A percentile compares a stretch with the other conserved stretches of the same genome.
Conservation (phyloP, 1,284 basidiomycete species). For the Leccinum glutinopallens region DNA sequence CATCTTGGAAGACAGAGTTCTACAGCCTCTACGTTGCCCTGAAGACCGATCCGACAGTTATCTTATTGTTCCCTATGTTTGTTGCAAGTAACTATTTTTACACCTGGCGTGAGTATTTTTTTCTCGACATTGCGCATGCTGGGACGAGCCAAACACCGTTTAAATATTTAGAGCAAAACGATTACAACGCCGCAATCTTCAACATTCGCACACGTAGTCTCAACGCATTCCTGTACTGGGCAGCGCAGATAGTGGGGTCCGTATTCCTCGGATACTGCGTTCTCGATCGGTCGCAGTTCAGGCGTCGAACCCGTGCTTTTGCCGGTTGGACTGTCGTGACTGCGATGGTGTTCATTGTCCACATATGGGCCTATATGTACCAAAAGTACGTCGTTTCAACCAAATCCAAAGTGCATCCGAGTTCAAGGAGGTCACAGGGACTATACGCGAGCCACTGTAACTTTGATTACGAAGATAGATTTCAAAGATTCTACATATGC, state of each 20-base stretch:
- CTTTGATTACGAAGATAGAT: constrained; percentile 42
- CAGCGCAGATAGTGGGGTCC: constrained; percentile 43
- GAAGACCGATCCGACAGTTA: constrained; percentile 56
- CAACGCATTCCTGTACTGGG: constrained; percentile 43
- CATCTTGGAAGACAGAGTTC: constrained; percentile 68
- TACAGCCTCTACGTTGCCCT: constrained; percentile 55
- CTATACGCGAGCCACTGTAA: constrained; percentile 50
- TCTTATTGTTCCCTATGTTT: constrained; percentile 69
- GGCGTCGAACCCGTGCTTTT: constrained; percentile 54
- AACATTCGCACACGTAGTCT: constrained; percentile 47
- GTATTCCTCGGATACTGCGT: constrained; percentile 37
- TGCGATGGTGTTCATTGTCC: constrained; percentile 50
- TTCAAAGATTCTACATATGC: constrained; percentile 44
- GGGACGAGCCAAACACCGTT: constrained; percentile 7
- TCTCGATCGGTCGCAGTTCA: constrained; percentile 35
- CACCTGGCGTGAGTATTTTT: constrained; percentile 33
- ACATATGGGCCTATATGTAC: constrained; percentile 55
- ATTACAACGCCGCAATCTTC: constrained; percentile 54
- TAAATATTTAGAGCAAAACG: constrained; percentile 46
- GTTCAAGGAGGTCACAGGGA: constrained; percentile 33
- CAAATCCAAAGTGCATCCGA: neutral
- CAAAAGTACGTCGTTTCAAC: constrained; percentile 42
- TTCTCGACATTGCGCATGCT: neutral
- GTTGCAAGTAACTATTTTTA: constrained; percentile 80
- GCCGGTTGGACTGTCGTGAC: constrained; percentile 50